Evolutionary conservation across 2,329 filamentous ascomycete genomes (phyloP).

Genomic region (Aspergillus sp.): DNA sequence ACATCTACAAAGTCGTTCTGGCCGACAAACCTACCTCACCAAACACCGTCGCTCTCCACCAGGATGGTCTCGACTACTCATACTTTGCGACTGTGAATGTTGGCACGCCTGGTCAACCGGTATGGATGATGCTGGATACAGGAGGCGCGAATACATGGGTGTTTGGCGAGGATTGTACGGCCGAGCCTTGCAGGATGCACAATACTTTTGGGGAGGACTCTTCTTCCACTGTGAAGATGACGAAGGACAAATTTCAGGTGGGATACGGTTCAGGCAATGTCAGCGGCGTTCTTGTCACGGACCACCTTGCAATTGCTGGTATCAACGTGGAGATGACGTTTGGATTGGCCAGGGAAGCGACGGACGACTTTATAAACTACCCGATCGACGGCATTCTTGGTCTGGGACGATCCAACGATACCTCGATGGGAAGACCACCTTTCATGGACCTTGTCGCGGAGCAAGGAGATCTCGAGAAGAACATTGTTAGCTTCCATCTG

Average conservation of each 20-base stretch:
- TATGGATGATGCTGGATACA: slow-evolving; percentile 60
- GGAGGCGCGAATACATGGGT: slow-evolving; percentile 76
- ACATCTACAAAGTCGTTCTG: slow-evolving; percentile 52
- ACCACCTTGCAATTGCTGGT: slow-evolving; percentile 69
- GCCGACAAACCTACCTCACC: slow-evolving; percentile 45
- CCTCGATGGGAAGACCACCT: slow-evolving; percentile 59
- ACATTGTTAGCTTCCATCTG: slow-evolving; percentile 73
- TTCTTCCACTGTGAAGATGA: slow-evolving; percentile 66
- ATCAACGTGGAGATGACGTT: slow-evolving; percentile 69
- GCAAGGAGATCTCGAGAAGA: slow-evolving; percentile 62
- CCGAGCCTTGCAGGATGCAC: slow-evolving; percentile 69
- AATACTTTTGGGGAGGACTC: slow-evolving; percentile 69
- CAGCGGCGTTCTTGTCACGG: slow-evolving; percentile 66
- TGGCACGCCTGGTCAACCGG: slow-evolving; percentile 54
- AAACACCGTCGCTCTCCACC: slow-evolving; percentile 56
- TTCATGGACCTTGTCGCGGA: slow-evolving; percentile 67
- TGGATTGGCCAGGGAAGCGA: slow-evolving; percentile 73
- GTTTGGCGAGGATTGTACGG: slow-evolving; percentile 72
- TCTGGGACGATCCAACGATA: slow-evolving; percentile 66
- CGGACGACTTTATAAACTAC: slow-evolving; percentile 74
- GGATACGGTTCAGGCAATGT: slow-evolving; percentile 79
- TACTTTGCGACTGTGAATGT: slow-evolving; percentile 59
- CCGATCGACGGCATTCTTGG: slow-evolving; percentile 89
- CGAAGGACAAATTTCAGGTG: slow-evolving; percentile 64
- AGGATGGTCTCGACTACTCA: slow-evolving; percentile 59